Conservation (phyloP, 164 flowering plant genomes). For the Vitis labrusca region DNA sequence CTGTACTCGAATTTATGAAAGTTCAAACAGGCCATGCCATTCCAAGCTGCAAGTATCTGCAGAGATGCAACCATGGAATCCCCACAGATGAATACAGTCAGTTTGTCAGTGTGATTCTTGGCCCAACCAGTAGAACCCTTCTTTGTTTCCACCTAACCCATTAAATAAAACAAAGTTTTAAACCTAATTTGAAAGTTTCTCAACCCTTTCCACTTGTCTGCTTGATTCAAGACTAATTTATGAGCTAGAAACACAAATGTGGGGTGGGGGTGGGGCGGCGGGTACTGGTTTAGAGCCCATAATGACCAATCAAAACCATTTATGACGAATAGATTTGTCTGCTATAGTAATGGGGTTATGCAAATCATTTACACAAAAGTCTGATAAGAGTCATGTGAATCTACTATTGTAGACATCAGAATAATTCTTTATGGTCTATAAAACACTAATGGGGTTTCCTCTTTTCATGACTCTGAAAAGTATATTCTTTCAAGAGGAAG, state of each 20-base stretch:
- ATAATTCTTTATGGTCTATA: neutral
- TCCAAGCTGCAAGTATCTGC: slow-evolving; percentile 1
- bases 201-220: slow-evolving; percentile 4
- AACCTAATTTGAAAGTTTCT: slow-evolving; percentile 5
- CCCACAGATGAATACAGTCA: neutral
- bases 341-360: no score
- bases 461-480: slow-evolving; percentile 3
- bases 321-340: no score
- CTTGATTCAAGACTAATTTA: neutral
- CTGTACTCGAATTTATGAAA: neutral
- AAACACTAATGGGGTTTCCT: neutral
- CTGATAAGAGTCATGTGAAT: neutral
- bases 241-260: neutral
- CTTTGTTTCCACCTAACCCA: slow-evolving; percentile 6
- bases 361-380: no score
- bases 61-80: slow-evolving; percentile 4
- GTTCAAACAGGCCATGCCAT: neutral
- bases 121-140: neutral
- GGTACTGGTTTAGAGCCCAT: no score
- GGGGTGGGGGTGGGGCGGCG: no score
- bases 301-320: no score
- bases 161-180: neutral
- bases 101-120: neutral
- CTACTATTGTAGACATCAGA: neutral
- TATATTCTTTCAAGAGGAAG: slow-evolving; percentile 7